Conservation (phyloP, 345 rosid genomes). For the Angophora floribunda region DNA sequence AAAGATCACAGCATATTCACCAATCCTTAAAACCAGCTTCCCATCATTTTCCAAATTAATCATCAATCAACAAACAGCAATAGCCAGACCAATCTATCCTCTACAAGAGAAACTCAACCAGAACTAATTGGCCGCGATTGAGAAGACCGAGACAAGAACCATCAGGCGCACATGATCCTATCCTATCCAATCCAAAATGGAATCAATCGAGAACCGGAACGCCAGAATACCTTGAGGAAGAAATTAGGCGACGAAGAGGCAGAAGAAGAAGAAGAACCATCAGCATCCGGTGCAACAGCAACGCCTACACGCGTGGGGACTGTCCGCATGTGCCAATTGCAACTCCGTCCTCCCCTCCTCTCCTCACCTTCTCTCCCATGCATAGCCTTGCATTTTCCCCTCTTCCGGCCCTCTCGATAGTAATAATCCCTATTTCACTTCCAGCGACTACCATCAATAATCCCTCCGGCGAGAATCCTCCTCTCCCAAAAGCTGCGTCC, state of each 20-base stretch:
- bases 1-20: background rate
- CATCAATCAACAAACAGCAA: background rate
- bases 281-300: conserved; percentile 12
- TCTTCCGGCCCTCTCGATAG: background rate
- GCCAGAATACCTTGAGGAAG: conserved; percentile 44
- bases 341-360: conserved; percentile 15
- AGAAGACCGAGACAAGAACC: background rate
- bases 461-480: background rate
- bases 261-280: conserved; percentile 30
- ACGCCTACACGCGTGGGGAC: conserved; percentile 42
- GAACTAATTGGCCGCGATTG: background rate
- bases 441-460: conserved; percentile 38
- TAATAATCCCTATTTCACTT: background rate
- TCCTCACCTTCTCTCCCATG: conserved; percentile 25
- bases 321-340: conserved; percentile 48
- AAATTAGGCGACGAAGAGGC: conserved; percentile 32
- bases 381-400: conserved; percentile 56
- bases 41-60: background rate
- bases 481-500: background rate
- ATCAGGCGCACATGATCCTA: background rate
- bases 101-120: background rate
- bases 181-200: background rate
- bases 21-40: background rate
- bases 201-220: background rate
- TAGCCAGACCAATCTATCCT: background rate